These are phyloP conservation scores for Trichoderma breve DNA, from an alignment of 2,329 filamentous ascomycete species.

Conservation along the genomic window DNA sequence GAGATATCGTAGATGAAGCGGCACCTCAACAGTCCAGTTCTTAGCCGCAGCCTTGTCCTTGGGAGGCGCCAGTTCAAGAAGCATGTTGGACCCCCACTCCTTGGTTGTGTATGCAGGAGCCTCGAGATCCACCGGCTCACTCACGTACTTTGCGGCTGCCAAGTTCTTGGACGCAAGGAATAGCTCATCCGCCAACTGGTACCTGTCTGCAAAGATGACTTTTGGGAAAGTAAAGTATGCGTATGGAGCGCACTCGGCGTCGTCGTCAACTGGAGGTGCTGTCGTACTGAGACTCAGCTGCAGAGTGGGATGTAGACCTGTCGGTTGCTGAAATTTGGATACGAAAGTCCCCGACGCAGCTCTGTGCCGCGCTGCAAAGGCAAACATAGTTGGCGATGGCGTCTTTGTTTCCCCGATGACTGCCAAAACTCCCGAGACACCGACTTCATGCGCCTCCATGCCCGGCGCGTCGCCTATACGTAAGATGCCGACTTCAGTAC, in stretches of 20 bases:
- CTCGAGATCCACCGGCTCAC: slow-evolving; percentile 82
- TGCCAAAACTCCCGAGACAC: slow-evolving; percentile 73
- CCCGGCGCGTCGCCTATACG: slow-evolving; percentile 58
- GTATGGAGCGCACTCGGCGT: slow-evolving; percentile 64
- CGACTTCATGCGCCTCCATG: slow-evolving; percentile 69
- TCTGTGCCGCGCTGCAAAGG: slow-evolving; percentile 75
- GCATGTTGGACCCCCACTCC: slow-evolving; percentile 74
- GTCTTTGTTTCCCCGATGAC: slow-evolving; percentile 73
- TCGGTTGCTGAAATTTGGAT: slow-evolving; percentile 64
- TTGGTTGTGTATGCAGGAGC: slow-evolving; percentile 77
- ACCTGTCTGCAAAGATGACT: slow-evolving; percentile 79
- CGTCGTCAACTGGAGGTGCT: slow-evolving; percentile 41
- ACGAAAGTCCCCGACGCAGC: slow-evolving; percentile 59
- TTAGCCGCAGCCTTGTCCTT: slow-evolving; percentile 32
- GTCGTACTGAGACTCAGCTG: slow-evolving; percentile 61
- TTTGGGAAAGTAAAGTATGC: slow-evolving; percentile 81
- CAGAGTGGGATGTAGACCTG: slow-evolving; percentile 80
- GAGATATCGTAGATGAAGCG: slow-evolving; percentile 83
- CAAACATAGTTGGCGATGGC: slow-evolving; percentile 75
- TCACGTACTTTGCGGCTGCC: slow-evolving; percentile 62
- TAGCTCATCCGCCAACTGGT: slow-evolving; percentile 74
- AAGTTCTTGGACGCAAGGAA: slow-evolving; percentile 82
- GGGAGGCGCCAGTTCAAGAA: slow-evolving; percentile 70
- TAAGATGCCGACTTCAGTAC: slow-evolving; percentile 80
- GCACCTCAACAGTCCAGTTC: slow-evolving; percentile 67